Evolutionary conservation across 768 basidiomycete species (phyloP).

Genomic region (Russula compacta): DNA sequence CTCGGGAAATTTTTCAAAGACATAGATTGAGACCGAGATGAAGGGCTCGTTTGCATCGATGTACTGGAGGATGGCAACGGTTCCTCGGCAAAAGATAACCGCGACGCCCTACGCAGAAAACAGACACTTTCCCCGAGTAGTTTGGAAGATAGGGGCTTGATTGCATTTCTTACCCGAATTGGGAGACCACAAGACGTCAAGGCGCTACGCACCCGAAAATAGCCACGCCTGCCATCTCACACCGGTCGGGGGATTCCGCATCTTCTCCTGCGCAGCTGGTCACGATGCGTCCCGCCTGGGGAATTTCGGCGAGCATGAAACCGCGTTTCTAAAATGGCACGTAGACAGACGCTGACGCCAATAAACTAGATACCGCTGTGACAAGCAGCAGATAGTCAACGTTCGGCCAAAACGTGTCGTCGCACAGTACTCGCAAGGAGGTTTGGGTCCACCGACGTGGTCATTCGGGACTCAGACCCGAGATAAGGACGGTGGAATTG

Average conservation of each 20-base stretch:
- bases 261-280: slow-evolving; percentile 5
- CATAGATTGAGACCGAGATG: not conserved
- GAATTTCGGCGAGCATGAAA: not conserved
- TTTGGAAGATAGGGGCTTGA: slow-evolving; percentile 18
- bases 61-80: not conserved
- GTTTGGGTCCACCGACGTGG: not conserved
- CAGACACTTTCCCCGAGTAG: not conserved
- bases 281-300: not conserved
- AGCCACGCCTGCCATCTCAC: not conserved
- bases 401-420: not conserved
- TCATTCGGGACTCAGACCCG: not conserved
- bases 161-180: slow-evolving; percentile 15
- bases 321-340: not conserved
- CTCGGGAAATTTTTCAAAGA: not conserved
- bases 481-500: not conserved
- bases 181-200: slow-evolving; percentile 8
- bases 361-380: not conserved
- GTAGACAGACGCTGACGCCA: not conserved
- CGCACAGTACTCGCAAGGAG: not conserved
- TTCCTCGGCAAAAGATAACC: not conserved
- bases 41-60: not conserved
- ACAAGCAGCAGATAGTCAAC: not conserved
- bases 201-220: slow-evolving; percentile 10
- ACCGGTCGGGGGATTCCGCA: not conserved
- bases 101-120: not conserved